A percentile compares a stretch with the other conserved stretches of the same genome.
Conservation (phyloP, 176 grass and related monocot species). For the Eleusine coracana region DNA sequence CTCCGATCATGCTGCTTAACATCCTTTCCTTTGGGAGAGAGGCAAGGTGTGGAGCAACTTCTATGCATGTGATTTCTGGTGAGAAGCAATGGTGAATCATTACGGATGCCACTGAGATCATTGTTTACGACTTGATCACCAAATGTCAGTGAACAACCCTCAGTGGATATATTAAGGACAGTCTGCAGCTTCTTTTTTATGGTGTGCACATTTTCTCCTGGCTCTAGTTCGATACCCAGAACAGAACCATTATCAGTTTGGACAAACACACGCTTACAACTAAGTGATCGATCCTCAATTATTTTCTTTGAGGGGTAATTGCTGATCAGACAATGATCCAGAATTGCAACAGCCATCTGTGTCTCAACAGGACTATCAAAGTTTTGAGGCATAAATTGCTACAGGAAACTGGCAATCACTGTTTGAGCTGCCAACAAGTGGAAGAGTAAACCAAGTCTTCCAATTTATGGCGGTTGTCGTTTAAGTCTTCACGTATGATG, state of each 20-base stretch:
- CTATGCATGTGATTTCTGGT: conserved; percentile 62
- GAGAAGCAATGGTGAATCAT: conserved; percentile 72
- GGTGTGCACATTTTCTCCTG: conserved; percentile 68
- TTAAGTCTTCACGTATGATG: background rate
- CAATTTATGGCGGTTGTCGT: background rate
- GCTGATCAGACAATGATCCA: conserved; percentile 34
- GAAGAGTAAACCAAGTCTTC: background rate
- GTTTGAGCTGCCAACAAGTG: background rate
- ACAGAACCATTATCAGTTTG: conserved; percentile 72
- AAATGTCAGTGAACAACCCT: conserved; percentile 59
- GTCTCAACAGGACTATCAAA: conserved; percentile 32
- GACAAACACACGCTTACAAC: conserved; percentile 67
- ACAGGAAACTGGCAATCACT: conserved; percentile 9
- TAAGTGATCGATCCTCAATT: conserved; percentile 42
- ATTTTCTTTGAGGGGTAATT: conserved; percentile 38
- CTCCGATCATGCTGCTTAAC: conserved; percentile 49
- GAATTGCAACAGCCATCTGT: conserved; percentile 60
- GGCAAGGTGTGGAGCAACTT: conserved; percentile 65
- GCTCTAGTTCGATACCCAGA: conserved; percentile 67
- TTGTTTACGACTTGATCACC: conserved; percentile 56
- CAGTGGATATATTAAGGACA: conserved; percentile 60
- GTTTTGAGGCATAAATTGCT: conserved; percentile 37
- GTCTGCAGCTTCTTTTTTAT: conserved; percentile 75
- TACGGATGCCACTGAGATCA: conserved; percentile 60
- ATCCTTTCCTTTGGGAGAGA: conserved; percentile 62